Percentiles rank a stretch among this genome's conserved stretches.
Evolutionary conservation across 176 grass and related monocot species (phyloP).

Genomic region (Alloteropsis semialata): DNA sequence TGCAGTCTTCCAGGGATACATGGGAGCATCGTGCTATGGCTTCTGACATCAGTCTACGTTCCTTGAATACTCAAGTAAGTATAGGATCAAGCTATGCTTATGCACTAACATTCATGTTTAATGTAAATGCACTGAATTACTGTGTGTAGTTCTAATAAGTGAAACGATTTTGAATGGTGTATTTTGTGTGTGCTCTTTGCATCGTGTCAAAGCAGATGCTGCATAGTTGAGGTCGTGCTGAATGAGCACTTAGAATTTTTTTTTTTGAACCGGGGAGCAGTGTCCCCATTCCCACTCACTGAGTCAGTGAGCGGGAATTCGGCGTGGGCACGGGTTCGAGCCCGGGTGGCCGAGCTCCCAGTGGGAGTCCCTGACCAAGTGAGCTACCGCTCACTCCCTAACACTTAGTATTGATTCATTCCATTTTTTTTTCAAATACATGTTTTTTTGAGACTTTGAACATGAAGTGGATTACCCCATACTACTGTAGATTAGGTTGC

Average conservation of each 20-base stretch:
- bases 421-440: neutral
- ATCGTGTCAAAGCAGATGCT: neutral
- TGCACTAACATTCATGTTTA: neutral
- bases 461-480: neutral
- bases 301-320: too few species aligned
- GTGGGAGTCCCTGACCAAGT: too few species aligned
- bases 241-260: neutral
- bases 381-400: too few species aligned
- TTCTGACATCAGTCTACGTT: slow-evolving; percentile 65
- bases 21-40: slow-evolving; percentile 75
- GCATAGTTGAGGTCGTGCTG: neutral
- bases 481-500: neutral
- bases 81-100: neutral
- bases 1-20: slow-evolving; percentile 64
- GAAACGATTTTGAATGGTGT: neutral
- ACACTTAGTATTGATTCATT: neutral
- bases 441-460: neutral
- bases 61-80: slow-evolving; percentile 80
- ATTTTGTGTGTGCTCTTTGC: neutral
- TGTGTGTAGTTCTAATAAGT: neutral
- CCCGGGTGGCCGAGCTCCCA: too few species aligned
- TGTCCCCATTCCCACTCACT: too few species aligned
- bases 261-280: too few species aligned
- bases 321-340: too few species aligned
- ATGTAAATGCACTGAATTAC: neutral